phyloP scores from a whole-genome alignment of 108 stramenopile genomes.

The Chaetoceros tenuissimus region DNA sequence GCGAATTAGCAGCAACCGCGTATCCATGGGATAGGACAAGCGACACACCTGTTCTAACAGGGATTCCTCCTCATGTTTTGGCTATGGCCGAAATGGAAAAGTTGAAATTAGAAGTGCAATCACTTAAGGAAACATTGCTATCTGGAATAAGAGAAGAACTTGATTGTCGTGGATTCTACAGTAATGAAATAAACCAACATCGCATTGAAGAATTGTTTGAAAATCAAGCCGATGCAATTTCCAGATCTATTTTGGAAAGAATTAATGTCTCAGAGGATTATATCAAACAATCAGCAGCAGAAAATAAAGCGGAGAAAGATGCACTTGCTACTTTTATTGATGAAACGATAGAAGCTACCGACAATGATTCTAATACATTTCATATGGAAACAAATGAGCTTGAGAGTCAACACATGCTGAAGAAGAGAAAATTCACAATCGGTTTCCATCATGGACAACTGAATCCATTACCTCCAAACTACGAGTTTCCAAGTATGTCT shows the following conservation, averaged over 20 bases:
- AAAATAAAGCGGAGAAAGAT: background rate
- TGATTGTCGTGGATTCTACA: background rate
- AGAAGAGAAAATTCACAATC: background rate
- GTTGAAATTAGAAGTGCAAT: background rate
- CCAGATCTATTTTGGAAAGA: background rate
- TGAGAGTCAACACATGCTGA: background rate
- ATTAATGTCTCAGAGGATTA: background rate
- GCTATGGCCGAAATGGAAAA: slow-evolving; percentile 4
- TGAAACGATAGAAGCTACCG: background rate
- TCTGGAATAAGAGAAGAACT: background rate
- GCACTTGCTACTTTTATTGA: background rate
- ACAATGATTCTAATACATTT: background rate
- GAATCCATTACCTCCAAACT: background rate
- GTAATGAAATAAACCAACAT: background rate
- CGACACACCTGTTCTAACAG: slow-evolving; percentile 8
- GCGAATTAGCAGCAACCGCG: background rate
- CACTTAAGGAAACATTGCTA: background rate
- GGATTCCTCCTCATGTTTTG: slow-evolving; percentile 13
- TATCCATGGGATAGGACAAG: slow-evolving; percentile 14
- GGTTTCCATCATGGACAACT: background rate
- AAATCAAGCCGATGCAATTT: background rate
- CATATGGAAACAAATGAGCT: background rate
- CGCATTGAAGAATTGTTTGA: background rate
- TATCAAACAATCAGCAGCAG: background rate
- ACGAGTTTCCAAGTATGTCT: background rate